phyloP scores from a whole-genome alignment of 2,329 filamentous ascomycete species.

The Rhexocercosporidium sp. region DNA sequence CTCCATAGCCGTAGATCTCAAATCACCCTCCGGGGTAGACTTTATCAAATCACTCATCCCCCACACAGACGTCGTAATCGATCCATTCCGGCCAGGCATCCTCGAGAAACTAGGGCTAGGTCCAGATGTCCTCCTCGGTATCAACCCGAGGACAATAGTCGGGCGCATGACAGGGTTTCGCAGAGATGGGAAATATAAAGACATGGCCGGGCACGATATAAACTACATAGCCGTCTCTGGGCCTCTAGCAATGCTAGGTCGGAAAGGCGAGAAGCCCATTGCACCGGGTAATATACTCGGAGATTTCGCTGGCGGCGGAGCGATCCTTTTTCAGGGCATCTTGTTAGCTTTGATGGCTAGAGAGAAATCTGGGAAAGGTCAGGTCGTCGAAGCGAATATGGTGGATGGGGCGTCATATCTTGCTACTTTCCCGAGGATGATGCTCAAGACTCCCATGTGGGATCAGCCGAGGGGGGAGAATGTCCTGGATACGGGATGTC shows the following conservation, averaged over 20 bases:
- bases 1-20: constrained; percentile 81
- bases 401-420: constrained; percentile 87
- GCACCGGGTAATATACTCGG: constrained; percentile 84
- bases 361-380: constrained; percentile 69
- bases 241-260: constrained; percentile 76
- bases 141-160: constrained; percentile 80
- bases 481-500: constrained; percentile 80
- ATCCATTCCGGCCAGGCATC: constrained; percentile 91
- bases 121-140: constrained; percentile 65
- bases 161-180: constrained; percentile 90
- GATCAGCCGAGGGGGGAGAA: constrained; percentile 72
- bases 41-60: constrained; percentile 70
- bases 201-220: constrained; percentile 95
- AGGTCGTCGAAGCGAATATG: constrained; percentile 97
- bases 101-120: constrained; percentile 83
- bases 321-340: constrained; percentile 80
- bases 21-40: constrained; percentile 64
- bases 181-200: constrained; percentile 80
- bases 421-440: constrained; percentile 76
- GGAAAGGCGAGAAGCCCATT: constrained; percentile 70
- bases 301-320: constrained; percentile 91
- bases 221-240: constrained; percentile 94
- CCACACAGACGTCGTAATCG: constrained; percentile 79
- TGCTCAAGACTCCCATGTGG: constrained; percentile 67
- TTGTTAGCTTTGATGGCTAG: constrained; percentile 77